Conservation (phyloP, 345 rosid species). For the Brassica napus region DNA sequence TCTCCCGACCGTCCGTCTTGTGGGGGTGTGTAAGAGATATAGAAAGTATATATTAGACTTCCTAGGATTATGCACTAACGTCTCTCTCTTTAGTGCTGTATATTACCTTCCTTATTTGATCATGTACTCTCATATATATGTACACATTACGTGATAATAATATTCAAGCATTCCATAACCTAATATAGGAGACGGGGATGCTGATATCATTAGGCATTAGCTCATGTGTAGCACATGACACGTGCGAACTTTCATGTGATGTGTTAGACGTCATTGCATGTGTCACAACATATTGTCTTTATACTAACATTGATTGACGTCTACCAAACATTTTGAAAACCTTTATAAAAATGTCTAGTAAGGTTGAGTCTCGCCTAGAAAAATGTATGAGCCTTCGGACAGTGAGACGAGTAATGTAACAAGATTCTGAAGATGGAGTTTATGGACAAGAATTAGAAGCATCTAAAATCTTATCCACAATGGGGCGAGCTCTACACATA, state of each 20-base stretch:
- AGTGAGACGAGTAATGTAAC: neutral
- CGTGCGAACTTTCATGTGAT: neutral
- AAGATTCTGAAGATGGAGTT: neutral
- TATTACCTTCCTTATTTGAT: too few species aligned
- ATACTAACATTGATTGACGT: neutral
- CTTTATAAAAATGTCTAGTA: neutral
- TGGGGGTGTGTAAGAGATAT: too few species aligned
- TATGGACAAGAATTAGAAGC: neutral
- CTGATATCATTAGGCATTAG: neutral
- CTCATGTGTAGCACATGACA: neutral
- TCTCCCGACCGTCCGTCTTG: too few species aligned
- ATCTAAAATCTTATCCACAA: neutral
- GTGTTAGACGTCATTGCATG: slow-evolving; percentile 9
- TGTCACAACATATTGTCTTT: neutral
- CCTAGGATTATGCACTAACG: too few species aligned
- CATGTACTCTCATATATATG: too few species aligned
- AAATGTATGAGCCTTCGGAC: neutral
- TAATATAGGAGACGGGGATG: neutral
- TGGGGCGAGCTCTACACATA: slow-evolving; percentile 42
- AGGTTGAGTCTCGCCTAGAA: neutral
- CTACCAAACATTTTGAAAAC: neutral
- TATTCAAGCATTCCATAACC: too few species aligned
- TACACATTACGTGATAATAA: too few species aligned
- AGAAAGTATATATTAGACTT: too few species aligned
- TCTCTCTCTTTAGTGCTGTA: too few species aligned